Conservation (phyloP, 164 flowering plant genomes). For the Nymphaea colorata region DNA sequence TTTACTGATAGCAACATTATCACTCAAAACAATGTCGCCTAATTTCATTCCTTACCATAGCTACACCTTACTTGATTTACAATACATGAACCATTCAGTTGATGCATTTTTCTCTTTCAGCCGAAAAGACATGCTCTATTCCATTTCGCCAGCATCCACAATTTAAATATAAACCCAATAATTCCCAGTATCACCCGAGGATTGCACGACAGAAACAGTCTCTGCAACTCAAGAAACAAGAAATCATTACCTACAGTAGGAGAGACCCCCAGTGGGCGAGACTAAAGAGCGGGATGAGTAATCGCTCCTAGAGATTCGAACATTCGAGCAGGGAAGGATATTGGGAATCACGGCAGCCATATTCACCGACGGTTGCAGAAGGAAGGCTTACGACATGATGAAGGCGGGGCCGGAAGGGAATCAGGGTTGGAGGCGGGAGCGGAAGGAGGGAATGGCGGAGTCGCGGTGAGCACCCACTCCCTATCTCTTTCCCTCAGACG, state of each 20-base stretch:
- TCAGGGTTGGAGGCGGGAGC: neutral
- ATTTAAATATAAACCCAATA: too few relatives aligned
- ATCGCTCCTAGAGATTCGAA: slow-evolving; percentile 7
- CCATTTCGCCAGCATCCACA: too few relatives aligned
- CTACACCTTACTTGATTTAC: too few relatives aligned
- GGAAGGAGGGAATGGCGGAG: neutral
- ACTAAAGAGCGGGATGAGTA: slow-evolving; percentile 8
- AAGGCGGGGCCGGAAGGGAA: neutral
- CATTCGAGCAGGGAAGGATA: slow-evolving; percentile 24
- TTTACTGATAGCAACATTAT: too few relatives aligned
- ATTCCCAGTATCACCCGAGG: neutral
- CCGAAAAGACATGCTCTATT: too few relatives aligned
- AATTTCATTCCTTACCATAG: too few relatives aligned
- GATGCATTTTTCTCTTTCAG: too few relatives aligned
- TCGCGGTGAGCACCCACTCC: neutral
- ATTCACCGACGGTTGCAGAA: neutral
- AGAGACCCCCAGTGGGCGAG: slow-evolving; percentile 8
- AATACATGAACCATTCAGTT: too few relatives aligned
- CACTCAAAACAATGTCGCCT: too few relatives aligned
- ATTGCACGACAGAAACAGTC: neutral
- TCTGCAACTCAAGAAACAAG: neutral
- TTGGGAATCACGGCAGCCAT: slow-evolving; percentile 40
- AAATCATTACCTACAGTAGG: slow-evolving; percentile 25
- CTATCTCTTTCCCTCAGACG: neutral
- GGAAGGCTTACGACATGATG: neutral